These are phyloP conservation scores for Tetracladium setigerum DNA, from an alignment of 495 filamentous ascomycete species.

Conservation along the genomic window DNA sequence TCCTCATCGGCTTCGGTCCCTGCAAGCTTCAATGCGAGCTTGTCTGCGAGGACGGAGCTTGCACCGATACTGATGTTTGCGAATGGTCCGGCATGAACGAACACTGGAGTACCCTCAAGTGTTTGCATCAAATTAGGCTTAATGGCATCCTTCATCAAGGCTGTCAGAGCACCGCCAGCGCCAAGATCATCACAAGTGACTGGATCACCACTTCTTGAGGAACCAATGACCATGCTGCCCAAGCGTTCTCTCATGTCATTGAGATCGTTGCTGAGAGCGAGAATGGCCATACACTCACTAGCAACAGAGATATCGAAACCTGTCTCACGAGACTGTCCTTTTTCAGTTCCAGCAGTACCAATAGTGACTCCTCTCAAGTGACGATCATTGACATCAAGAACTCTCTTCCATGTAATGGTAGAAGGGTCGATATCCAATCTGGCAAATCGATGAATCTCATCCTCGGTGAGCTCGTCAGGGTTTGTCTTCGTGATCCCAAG, in stretches of 20 bases:
- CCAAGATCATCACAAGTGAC: slow-evolving; percentile 96
- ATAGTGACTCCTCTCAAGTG: slow-evolving; percentile 84
- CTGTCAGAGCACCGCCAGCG: slow-evolving; percentile 83
- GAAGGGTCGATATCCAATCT: slow-evolving; percentile 92
- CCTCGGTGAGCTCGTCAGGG: slow-evolving; percentile 79
- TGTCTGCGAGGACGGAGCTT: slow-evolving; percentile 89
- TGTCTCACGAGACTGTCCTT: slow-evolving; percentile 73
- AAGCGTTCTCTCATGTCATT: slow-evolving; percentile 89
- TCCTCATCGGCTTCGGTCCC: slow-evolving; percentile 95
- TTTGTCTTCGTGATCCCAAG: slow-evolving; percentile 92
- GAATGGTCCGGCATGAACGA: slow-evolving; percentile 95
- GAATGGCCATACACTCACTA: slow-evolving; percentile 96
- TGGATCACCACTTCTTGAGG: slow-evolving; percentile 75
- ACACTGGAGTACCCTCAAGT: slow-evolving; percentile 91
- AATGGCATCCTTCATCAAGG: slow-evolving; percentile 95
- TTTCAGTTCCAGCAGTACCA: slow-evolving; percentile 83
- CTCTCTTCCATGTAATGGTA: slow-evolving; percentile 94
- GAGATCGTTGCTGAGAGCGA: slow-evolving; percentile 83
- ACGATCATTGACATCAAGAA: slow-evolving; percentile 94
- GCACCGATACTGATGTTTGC: slow-evolving; percentile 98
- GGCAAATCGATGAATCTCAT: slow-evolving; percentile 82
- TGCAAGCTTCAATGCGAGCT: slow-evolving; percentile 88
- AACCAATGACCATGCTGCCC: slow-evolving; percentile 94
- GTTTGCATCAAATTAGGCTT: slow-evolving; percentile 99
- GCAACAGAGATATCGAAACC: slow-evolving; percentile 97